Evolutionary conservation across 2,329 filamentous ascomycete genomes (phyloP).

Genomic region (Leptographium wingfieldii): DNA sequence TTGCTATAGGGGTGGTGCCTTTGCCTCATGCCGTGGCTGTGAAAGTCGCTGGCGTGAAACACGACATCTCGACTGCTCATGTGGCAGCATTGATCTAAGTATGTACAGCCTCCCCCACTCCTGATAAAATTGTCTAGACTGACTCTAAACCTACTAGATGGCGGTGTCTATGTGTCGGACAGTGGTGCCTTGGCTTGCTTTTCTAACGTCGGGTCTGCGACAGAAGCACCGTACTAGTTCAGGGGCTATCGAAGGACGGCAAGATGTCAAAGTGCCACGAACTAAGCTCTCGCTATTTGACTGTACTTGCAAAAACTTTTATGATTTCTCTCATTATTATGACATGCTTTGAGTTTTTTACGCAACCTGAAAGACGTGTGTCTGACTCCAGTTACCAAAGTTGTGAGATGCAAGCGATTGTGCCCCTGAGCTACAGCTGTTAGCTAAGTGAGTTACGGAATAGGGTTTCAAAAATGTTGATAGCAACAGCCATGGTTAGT

Average conservation of each 20-base stretch:
- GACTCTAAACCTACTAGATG: not conserved
- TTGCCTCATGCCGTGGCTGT: constrained; percentile 7
- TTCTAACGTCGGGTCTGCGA: not conserved
- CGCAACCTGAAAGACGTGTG: no score
- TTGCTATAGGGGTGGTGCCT: constrained; percentile 1
- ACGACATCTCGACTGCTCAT: constrained; percentile 7
- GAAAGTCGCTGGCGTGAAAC: not conserved
- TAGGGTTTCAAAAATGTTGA: no score
- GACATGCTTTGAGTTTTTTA: not conserved
- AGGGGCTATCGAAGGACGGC: no score
- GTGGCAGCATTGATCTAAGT: constrained; percentile 9
- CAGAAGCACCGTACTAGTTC: not conserved
- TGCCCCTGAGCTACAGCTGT: no score
- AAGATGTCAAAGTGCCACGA: not conserved
- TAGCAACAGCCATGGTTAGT: no score
- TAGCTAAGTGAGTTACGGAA: no score
- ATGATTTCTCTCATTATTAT: not conserved
- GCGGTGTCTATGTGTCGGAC: constrained; percentile 2
- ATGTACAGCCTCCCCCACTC: not conserved
- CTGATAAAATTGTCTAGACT: not conserved
- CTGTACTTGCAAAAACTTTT: no score
- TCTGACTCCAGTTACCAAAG: no score
- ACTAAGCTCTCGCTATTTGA: not conserved
- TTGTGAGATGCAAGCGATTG: no score
- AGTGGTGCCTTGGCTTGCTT: constrained; percentile 6